Percentiles rank a stretch among this genome's conserved stretches.
Conservation (phyloP, 208 protist species). For the Naegleria gruberi region DNA sequence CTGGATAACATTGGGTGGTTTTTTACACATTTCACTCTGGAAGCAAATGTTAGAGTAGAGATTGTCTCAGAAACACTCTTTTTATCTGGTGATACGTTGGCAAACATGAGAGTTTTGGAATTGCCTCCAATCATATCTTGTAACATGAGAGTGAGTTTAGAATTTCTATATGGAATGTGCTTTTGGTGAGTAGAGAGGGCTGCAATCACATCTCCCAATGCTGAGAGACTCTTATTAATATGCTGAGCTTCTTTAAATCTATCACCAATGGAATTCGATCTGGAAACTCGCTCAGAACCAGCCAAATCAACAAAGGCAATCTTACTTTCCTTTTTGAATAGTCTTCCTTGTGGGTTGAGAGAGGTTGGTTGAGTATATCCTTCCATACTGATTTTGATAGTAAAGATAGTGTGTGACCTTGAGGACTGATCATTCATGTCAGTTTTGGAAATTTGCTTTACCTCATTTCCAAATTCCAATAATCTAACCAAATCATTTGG, state of each 20-base stretch:
- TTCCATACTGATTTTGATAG: constrained; percentile 38
- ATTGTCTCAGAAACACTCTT: constrained; percentile 55
- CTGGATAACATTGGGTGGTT: not conserved
- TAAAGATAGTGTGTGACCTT: constrained; percentile 49
- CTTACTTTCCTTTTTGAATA: constrained; percentile 34
- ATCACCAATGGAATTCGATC: constrained; percentile 38
- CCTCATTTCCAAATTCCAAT: constrained; percentile 30
- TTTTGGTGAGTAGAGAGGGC: constrained; percentile 46
- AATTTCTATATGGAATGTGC: constrained; percentile 10
- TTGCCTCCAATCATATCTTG: not conserved
- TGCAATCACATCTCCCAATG: constrained; percentile 64
- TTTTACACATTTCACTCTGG: constrained; percentile 71
- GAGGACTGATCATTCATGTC: constrained; percentile 38
- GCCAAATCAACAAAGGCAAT: constrained; percentile 52
- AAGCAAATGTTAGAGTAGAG: constrained; percentile 73
- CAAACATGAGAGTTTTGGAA: constrained; percentile 13
- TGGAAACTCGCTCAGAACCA: constrained; percentile 43
- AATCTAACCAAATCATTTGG: constrained; percentile 34
- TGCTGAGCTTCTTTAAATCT: constrained; percentile 68
- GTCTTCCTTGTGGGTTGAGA: constrained; percentile 20
- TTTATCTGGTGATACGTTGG: not conserved
- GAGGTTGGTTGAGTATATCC: constrained; percentile 28
- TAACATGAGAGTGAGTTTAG: not conserved
- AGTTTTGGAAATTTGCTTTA: constrained; percentile 39
- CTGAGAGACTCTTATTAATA: constrained; percentile 73